These are phyloP conservation scores for Globisporangium splendens DNA, from an alignment of 352 stramenopile genomes.

Conservation along the genomic window DNA sequence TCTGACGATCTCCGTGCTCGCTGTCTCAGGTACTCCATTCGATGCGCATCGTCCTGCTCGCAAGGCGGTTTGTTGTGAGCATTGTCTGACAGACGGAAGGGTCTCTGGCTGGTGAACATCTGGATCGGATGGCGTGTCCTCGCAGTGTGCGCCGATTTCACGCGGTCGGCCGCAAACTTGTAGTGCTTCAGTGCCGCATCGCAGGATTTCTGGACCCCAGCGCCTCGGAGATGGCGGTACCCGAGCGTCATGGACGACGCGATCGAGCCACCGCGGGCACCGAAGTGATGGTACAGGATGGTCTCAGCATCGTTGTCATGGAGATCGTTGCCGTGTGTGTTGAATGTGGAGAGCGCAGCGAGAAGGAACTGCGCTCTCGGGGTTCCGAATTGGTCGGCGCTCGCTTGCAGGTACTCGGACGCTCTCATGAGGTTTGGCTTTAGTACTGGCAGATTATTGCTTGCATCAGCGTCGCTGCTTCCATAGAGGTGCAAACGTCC, in stretches of 20 bases:
- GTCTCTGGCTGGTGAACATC: constrained; percentile 33
- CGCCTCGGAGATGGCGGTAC: constrained; percentile 58
- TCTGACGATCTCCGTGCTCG: constrained; percentile 27
- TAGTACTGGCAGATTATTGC: too few relatives aligned
- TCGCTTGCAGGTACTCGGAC: too few relatives aligned
- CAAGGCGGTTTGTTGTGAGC: constrained; percentile 16
- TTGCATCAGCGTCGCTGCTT: too few relatives aligned
- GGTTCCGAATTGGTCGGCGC: constrained; percentile 24
- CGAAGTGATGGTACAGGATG: constrained; percentile 63
- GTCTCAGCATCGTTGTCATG: constrained; percentile 11
- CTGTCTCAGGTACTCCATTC: constrained; percentile 50
- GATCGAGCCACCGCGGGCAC: constrained; percentile 31
- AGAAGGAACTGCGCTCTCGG: constrained; percentile 47
- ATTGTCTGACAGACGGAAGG: constrained; percentile 32
- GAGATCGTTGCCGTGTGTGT: not conserved
- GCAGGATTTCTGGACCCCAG: constrained; percentile 46
- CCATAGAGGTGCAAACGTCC: constrained; percentile 36
- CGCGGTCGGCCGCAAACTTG: constrained; percentile 59
- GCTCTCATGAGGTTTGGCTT: too few relatives aligned
- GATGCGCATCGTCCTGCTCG: constrained; percentile 30
- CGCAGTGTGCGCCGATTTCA: constrained; percentile 25
- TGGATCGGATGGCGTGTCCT: constrained; percentile 22
- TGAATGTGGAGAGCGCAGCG: constrained; percentile 20
- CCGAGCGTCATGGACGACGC: constrained; percentile 64
- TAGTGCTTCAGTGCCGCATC: constrained; percentile 63